These are phyloP conservation scores for Helianthus tuberosus DNA, from an alignment of 129 eudicot genomes.

Conservation along the genomic window DNA sequence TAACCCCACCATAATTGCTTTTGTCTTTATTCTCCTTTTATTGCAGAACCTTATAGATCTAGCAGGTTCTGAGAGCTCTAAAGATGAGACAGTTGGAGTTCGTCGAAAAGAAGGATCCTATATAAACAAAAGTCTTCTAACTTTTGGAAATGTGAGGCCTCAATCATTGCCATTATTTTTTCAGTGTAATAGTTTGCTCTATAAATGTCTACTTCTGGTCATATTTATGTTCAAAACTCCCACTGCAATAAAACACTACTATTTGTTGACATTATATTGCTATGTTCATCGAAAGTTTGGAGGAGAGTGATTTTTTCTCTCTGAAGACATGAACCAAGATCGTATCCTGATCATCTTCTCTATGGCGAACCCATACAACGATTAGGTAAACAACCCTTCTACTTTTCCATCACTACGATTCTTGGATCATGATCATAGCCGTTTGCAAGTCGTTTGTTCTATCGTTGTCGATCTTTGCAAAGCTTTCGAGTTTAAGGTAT, in stretches of 20 bases:
- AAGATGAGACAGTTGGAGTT: slow-evolving; percentile 88
- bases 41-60: slow-evolving; percentile 97
- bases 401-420: too few species aligned
- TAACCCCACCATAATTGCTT: slow-evolving; percentile 9
- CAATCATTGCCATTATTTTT: slow-evolving; percentile 45
- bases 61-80: slow-evolving; percentile 99
- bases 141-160: slow-evolving; percentile 98
- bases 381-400: too few species aligned
- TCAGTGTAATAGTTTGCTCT: slow-evolving; percentile 44
- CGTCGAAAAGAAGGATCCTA: slow-evolving; percentile 97
- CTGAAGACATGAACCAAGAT: too few species aligned
- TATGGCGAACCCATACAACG: too few species aligned
- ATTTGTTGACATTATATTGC: too few species aligned
- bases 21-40: slow-evolving; percentile 20
- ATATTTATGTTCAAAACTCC: slow-evolving; percentile 11
- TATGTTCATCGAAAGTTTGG: too few species aligned
- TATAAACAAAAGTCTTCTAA: slow-evolving; percentile 92
- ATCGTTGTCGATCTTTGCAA: too few species aligned
- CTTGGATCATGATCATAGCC: too few species aligned
- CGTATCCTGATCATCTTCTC: too few species aligned
- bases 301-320: too few species aligned
- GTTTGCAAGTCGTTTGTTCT: too few species aligned
- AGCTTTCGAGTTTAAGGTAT: too few species aligned
- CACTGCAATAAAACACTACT: slow-evolving; percentile 29
- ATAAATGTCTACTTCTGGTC: slow-evolving; percentile 31